These are phyloP conservation scores for Vitis amurensis DNA, from an alignment of 164 flowering plant species.

Conservation along the genomic window DNA sequence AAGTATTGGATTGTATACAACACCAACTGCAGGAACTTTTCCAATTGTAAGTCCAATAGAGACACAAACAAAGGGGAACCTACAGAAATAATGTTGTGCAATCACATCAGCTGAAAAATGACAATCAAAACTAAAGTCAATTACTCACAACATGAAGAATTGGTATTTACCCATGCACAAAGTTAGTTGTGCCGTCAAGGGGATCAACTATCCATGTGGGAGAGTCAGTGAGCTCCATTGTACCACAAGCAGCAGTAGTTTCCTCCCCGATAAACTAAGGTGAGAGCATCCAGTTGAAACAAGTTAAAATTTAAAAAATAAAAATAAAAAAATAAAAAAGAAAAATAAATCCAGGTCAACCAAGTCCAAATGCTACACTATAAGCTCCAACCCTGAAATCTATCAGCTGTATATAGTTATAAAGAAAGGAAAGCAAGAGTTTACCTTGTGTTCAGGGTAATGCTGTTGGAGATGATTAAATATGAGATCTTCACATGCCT, in stretches of 20 bases:
- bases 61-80: conserved; percentile 93
- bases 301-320: neutral
- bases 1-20: conserved; percentile 92
- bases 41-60: conserved; percentile 93
- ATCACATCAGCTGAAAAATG: neutral
- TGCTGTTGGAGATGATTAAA: conserved; percentile 70
- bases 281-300: conserved; percentile 4
- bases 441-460: conserved; percentile 81
- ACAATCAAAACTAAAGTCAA: conserved; percentile 1
- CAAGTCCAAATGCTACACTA: neutral
- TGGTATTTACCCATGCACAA: conserved; percentile 81
- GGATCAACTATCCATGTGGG: conserved; percentile 99
- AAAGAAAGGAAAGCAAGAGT: neutral
- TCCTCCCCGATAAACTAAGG: conserved; percentile 93
- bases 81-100: conserved; percentile 23
- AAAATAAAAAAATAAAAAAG: neutral
- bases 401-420: neutral
- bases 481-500: conserved; percentile 91
- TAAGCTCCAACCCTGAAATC: neutral
- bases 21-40: conserved; percentile 84
- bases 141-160: neutral
- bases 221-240: conserved; percentile 71
- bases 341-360: neutral
- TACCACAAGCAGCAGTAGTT: conserved; percentile 86
- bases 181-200: conserved; percentile 96